Conservation (phyloP, 768 basidiomycete genomes). For the Suillus fuscotomentosus region DNA sequence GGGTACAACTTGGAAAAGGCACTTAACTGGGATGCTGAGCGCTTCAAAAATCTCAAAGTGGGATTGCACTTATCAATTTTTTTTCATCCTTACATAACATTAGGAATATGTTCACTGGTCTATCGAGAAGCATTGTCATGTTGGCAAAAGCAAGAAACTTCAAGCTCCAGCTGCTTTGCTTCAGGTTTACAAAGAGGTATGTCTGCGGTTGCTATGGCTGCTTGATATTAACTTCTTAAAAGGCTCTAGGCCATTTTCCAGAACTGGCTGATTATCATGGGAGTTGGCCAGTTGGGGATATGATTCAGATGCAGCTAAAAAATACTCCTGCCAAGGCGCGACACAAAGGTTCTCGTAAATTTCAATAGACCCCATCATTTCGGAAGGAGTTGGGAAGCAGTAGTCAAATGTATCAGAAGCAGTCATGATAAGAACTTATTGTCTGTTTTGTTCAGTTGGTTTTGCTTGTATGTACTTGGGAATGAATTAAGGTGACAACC, state of each 20-base stretch:
- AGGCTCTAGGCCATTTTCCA: not conserved
- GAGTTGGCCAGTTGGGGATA: not conserved
- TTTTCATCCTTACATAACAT: not conserved
- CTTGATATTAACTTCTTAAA: not conserved
- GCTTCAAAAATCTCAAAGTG: not conserved
- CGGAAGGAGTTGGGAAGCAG: not conserved
- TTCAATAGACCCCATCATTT: too few relatives aligned
- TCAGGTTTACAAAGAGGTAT: not conserved
- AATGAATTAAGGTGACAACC: too few relatives aligned
- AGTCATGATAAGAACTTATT: too few relatives aligned
- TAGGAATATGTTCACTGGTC: not conserved
- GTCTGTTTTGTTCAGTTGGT: too few relatives aligned
- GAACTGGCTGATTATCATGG: not conserved
- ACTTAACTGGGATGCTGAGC: not conserved
- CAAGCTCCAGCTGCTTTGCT: not conserved
- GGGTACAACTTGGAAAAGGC: not conserved
- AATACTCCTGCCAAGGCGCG: not conserved
- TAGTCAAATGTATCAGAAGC: too few relatives aligned
- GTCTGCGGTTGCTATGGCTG: not conserved
- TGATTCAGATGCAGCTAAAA: conserved; percentile 6
- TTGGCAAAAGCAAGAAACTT: not conserved
- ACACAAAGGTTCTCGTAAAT: not conserved
- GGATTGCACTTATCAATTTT: not conserved
- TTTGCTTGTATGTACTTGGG: too few relatives aligned
- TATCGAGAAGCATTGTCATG: not conserved